phyloP scores from a whole-genome alignment of 1,284 basidiomycete species.

The Mycena sp. region DNA sequence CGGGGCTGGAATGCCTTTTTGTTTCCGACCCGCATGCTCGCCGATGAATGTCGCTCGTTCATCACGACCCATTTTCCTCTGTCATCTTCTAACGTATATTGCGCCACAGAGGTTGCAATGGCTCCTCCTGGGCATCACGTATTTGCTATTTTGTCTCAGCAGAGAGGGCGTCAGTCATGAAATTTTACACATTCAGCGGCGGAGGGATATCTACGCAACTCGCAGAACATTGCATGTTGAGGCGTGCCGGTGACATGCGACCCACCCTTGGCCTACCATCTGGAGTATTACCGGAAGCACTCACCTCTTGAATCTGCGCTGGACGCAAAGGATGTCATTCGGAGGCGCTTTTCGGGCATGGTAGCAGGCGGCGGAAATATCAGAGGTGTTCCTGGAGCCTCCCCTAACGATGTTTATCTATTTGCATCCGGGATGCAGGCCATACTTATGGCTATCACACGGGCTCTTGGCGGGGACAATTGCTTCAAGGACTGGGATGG shows the following conservation, averaged over 20 bases:
- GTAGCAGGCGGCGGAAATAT: slow-evolving; percentile 52
- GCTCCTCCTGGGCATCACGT: slow-evolving; percentile 20
- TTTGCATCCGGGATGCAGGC: slow-evolving; percentile 27
- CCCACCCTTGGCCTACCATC: slow-evolving; percentile 51
- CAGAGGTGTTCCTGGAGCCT: slow-evolving; percentile 20
- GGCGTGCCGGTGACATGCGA: not conserved
- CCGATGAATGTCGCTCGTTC: slow-evolving; percentile 81
- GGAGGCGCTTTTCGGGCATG: slow-evolving; percentile 21
- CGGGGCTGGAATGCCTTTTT: slow-evolving; percentile 78
- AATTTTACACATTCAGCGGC: too few relatives aligned
- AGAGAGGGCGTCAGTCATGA: slow-evolving; percentile 9
- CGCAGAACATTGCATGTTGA: slow-evolving; percentile 21
- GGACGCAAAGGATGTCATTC: slow-evolving; percentile 22
- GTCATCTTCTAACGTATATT: slow-evolving; percentile 12
- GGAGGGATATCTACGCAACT: slow-evolving; percentile 24
- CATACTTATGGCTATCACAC: slow-evolving; percentile 22
- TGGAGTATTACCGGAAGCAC: slow-evolving; percentile 96
- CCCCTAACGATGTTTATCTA: slow-evolving; percentile 28
- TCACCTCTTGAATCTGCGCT: slow-evolving; percentile 61
- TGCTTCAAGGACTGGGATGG: not conserved
- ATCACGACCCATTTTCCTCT: slow-evolving; percentile 62
- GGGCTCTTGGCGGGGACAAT: slow-evolving; percentile 18
- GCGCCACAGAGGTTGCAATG: slow-evolving; percentile 16
- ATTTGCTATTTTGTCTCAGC: slow-evolving; percentile 26
- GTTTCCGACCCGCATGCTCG: slow-evolving; percentile 76